Evolutionary conservation across 331 rosid genomes (phyloP).

Genomic region (Pyracantha coccinea): DNA sequence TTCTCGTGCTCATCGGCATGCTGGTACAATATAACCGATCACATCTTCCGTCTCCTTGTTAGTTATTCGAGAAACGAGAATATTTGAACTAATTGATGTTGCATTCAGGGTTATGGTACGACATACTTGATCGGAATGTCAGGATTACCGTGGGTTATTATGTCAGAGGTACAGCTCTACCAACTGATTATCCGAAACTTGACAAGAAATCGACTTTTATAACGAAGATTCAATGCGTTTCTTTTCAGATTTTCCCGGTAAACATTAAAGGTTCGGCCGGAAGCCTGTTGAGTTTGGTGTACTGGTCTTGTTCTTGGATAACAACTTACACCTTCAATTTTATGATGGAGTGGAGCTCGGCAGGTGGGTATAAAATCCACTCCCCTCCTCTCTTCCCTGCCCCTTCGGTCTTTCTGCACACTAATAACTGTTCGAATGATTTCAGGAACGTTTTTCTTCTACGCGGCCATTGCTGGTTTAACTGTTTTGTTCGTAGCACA

Average conservation of each 20-base stretch:
- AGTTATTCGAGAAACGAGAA: neutral
- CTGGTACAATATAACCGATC: neutral
- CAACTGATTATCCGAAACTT: neutral
- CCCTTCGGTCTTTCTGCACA: too few species aligned
- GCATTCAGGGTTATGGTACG: too few species aligned
- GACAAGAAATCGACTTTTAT: neutral
- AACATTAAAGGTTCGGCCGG: slow-evolving; percentile 30
- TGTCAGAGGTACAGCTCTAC: slow-evolving; percentile 16
- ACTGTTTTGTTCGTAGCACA: too few species aligned
- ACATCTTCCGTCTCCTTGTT: neutral
- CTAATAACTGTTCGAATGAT: too few species aligned
- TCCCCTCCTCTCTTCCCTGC: too few species aligned
- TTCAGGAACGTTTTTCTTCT: too few species aligned
- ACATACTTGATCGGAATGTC: slow-evolving; percentile 9
- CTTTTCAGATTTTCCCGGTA: slow-evolving; percentile 21
- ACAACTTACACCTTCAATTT: slow-evolving; percentile 13
- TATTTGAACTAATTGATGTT: too few species aligned
- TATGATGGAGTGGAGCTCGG: slow-evolving; percentile 23
- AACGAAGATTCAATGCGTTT: neutral
- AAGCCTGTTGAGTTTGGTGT: slow-evolving; percentile 17
- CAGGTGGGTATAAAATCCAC: too few species aligned
- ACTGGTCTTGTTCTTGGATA: slow-evolving; percentile 19
- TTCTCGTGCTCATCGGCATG: slow-evolving; percentile 9
- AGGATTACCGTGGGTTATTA: slow-evolving; percentile 24
- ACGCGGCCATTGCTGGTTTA: too few species aligned